These are phyloP conservation scores for Xylaria polymorpha DNA, from an alignment of 2,329 filamentous ascomycete genomes.

Conservation along the genomic window DNA sequence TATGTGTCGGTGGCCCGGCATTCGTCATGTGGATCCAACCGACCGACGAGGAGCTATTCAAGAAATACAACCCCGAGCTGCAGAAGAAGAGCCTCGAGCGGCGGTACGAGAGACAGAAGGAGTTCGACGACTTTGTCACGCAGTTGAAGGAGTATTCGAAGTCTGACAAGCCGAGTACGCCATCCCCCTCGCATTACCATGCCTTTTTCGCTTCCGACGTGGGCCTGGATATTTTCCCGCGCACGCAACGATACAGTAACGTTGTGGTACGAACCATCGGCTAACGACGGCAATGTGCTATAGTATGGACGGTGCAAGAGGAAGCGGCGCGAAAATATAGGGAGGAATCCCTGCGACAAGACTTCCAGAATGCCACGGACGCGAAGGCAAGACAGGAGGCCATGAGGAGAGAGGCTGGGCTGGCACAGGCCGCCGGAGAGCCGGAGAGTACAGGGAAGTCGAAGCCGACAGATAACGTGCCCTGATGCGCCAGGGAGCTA, in stretches of 20 bases:
- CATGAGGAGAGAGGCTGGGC: slow-evolving; percentile 53
- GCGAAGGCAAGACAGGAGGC: slow-evolving; percentile 55
- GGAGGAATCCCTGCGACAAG: slow-evolving; percentile 52
- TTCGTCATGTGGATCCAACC: slow-evolving; percentile 84
- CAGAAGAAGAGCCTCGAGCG: slow-evolving; percentile 87
- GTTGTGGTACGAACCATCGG: neutral
- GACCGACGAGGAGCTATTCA: slow-evolving; percentile 90
- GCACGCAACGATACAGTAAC: neutral
- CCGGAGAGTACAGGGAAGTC: slow-evolving; percentile 30
- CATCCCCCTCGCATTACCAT: neutral
- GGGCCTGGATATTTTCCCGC: neutral
- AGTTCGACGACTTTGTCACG: slow-evolving; percentile 88
- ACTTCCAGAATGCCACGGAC: slow-evolving; percentile 53
- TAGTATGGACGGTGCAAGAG: slow-evolving; percentile 60
- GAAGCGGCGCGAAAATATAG: slow-evolving; percentile 53
- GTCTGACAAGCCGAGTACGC: slow-evolving; percentile 89
- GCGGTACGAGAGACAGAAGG: slow-evolving; percentile 78
- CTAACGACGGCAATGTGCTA: slow-evolving; percentile 31
- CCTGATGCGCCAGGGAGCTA: neutral
- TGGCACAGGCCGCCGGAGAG: slow-evolving; percentile 33
- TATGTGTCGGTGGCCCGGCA: slow-evolving; percentile 86
- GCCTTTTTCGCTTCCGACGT: too few relatives aligned
- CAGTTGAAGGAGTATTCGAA: slow-evolving; percentile 90
- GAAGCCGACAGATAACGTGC: slow-evolving; percentile 13
- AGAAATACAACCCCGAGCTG: slow-evolving; percentile 94